Evolutionary conservation across 164 flowering plant genomes (phyloP).

Genomic region (Chimonanthus salicifolius): DNA sequence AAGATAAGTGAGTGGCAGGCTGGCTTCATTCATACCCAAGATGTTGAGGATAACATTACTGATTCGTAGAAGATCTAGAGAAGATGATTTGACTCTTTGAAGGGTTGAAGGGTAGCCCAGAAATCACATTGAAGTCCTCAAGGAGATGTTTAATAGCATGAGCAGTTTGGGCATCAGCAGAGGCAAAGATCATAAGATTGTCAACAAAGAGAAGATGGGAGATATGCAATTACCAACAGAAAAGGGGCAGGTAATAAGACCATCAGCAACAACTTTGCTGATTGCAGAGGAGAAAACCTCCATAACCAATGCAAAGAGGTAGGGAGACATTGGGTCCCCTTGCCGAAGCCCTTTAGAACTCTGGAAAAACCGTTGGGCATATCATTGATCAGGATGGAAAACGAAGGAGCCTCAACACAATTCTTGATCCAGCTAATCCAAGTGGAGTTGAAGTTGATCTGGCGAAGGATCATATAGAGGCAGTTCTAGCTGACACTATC

Average conservation of each 20-base stretch:
- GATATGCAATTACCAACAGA: neutral
- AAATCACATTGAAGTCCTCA: neutral
- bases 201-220: neutral
- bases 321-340: neutral
- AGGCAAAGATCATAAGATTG: neutral
- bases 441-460: neutral
- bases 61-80: neutral
- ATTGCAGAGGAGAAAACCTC: neutral
- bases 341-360: neutral
- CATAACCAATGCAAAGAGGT: neutral
- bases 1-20: neutral
- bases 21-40: neutral
- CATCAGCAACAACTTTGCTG: neutral
- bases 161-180: neutral
- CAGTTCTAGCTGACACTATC: neutral
- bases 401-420: neutral
- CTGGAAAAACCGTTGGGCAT: neutral
- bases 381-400: neutral
- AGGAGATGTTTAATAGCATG: neutral
- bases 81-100: neutral
- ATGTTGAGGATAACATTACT: neutral
- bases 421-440: neutral
- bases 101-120: neutral
- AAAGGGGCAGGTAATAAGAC: neutral
- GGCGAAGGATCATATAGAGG: neutral